Evolutionary conservation across 176 grass and related monocot species (phyloP), one percentile per base, ranked within the genome.

Genomic region (Poa pratensis): DNA sequence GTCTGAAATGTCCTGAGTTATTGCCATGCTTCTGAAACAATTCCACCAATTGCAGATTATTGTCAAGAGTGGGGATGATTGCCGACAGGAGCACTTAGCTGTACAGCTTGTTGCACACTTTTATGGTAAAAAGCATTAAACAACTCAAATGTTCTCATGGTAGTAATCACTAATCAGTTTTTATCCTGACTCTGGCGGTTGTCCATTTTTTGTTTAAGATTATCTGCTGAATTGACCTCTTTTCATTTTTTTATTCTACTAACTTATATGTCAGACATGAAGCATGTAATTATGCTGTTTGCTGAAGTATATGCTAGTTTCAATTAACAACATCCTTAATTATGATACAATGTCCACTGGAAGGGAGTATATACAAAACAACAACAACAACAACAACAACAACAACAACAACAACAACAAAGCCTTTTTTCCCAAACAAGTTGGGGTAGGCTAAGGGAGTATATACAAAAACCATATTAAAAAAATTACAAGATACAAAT

Each of bases 31-130:
- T 79, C 67, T 84, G 59, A 87, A 82, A 83, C 23, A 51, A 42
- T 51, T 86, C 15, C 37, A 82, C 15, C 62, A 70, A 72, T 42
- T 81, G 78, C 84, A 99, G 96, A 69, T 99, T 75, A 99, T 99
- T 94, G 93, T 99, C 64, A 99, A 99, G 90, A 99, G 96, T 86
- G 96, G 96, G 61, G 96, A 99, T 92, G 96, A 99, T 79, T 99
- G 96, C 84, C 89, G 96, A 79, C 96, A 99, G 71, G 96, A 99
- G 73, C 93, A 99, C 76, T 87, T 99, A 78, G 96, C 96, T 48
- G 91, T 99, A 80, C 96, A 99, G 80, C 96, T 99, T 84, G 91
- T 99, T 88, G 92, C 91, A 86, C 96, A 99, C 91, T 96, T 99
- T 55, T 99, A 91, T 92, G 96, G 96, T 99, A 86, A 91, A 64